Evolutionary conservation across 352 stramenopile genomes (phyloP), one percentile per base, ranked within the genome.

Genomic region (Globisporangium orthogonon): DNA sequence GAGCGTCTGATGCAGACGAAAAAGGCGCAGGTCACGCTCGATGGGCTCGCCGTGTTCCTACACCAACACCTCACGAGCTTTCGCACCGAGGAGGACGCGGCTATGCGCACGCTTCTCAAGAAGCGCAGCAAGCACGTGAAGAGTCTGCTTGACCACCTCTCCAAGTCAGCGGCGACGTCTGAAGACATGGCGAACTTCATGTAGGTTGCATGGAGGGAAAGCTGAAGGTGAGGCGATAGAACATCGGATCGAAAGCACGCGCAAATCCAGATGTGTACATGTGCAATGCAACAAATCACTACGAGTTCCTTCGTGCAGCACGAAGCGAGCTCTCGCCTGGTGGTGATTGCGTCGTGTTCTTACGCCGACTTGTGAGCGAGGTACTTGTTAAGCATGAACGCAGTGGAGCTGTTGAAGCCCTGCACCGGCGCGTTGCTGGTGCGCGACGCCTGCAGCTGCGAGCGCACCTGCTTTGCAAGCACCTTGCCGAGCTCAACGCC

Each of bases 401-500:
- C 84, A 1, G 95, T 98, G 45, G 89, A 96, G 63, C 82, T 89
- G 73, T 99, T 98, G 73, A 98, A 98, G 51, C 94, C 94, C 70
- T 95, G 72, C 51, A 98, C 84, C 3, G 77, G 70, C 17, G 78
- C 83, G 30, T 83, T 82, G 46, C 71, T 76, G 55, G 77, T 79
- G 54, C 91, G 78, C 65, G 87, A 93, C 4, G 76, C 79, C 51
- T 81, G 68, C 30, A 98, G 66, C 71, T 98, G 89, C 30, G 81
- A 68, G 55, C 92, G 86, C 64, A 98, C 97, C 61, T 97, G 83
- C 67, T 97, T 98, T 40, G 97, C 97, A 29, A 99, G 87, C 63
- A 97, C 91, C 83, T 99, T 99, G 56, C 97, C 97, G 58, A 99
- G 90, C 79, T 98, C 92, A 28, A 99, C 95, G 57, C 96, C 96